Evolutionary conservation across 2,329 filamentous ascomycete genomes (phyloP), one percentile per base, ranked within the genome.

Genomic region (Lasiodiplodia theobromae): DNA sequence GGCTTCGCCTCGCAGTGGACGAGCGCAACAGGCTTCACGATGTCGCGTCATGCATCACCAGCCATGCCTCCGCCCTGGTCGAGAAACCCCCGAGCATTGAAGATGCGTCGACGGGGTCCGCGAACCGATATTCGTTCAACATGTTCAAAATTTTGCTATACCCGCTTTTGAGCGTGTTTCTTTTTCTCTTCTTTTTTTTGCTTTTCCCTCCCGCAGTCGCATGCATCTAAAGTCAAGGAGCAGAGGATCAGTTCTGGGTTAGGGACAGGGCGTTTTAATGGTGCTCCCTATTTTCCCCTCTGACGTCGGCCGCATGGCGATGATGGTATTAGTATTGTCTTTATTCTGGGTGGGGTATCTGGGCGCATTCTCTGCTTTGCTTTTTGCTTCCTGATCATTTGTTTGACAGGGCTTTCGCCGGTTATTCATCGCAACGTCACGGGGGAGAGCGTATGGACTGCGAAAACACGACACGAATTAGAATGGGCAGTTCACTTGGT

Each of bases 101-200:
- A 31, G 31, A 58, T 60, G 65, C 65, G 40, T 34, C 25, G 65
- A 67, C 65, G 65, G 65, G 56, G 65, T 64, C 28, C 23, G 52
- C 54, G 51, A 34, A 53, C 53, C 58, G 65, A 44, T 60, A 62
- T 63, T 49, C 66, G 57, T 68, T 68, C 57, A 47, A 40, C 53
- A 47, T 68, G 54, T 57, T 58, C 56, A 51, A 47, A 68, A 62
- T 68, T 68, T 68, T 62, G 56, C 56, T 68, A 68, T 68, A 68
- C 66, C 66, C 66, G 66, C 57, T 68, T 68, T 52, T 68, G 47
- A 68, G 66, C 66, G 66, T 68, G 49, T 51, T 56, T 66, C 47
- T 56, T 44, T 66, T 37, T 25, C 11, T 11, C 11, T 62, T 25
- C 63, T 49, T 47, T 56, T 66, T 37, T 25, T n/a, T 12, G 25